Evolutionary conservation across 257 asterid species (phyloP).

Genomic region (Ophiorrhiza pumila): DNA sequence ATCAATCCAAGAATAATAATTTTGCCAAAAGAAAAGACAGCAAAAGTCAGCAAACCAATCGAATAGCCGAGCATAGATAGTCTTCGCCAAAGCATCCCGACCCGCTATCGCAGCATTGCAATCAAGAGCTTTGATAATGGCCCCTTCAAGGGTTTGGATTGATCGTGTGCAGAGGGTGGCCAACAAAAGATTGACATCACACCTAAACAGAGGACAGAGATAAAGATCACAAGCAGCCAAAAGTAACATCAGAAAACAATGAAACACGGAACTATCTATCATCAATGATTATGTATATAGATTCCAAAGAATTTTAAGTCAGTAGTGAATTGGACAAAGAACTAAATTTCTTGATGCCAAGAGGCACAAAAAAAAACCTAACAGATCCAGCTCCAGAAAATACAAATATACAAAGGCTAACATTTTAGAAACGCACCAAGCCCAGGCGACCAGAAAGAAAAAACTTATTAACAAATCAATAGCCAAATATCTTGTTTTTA

Average conservation of each 20-base stretch:
- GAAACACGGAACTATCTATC: not conserved
- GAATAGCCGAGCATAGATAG: slow-evolving; percentile 85
- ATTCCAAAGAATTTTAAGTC: not conserved
- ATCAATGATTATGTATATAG: not conserved
- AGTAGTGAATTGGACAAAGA: not conserved
- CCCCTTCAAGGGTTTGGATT: slow-evolving; percentile 90
- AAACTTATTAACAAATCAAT: too few relatives aligned
- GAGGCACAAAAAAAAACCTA: not conserved
- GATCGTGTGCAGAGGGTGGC: slow-evolving; percentile 88
- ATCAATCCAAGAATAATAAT: slow-evolving; percentile 18
- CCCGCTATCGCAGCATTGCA: slow-evolving; percentile 90
- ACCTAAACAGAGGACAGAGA: slow-evolving; percentile 45
- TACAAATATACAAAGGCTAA: not conserved
- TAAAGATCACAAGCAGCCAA: slow-evolving; percentile 19
- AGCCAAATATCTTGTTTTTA: too few relatives aligned
- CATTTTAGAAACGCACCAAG: not conserved
- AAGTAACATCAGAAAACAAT: not conserved
- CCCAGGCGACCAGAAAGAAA: not conserved
- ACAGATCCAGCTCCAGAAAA: not conserved
- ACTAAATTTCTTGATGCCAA: not conserved
- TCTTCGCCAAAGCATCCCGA: slow-evolving; percentile 96
- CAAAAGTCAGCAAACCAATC: slow-evolving; percentile 66
- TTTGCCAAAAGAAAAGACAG: slow-evolving; percentile 16
- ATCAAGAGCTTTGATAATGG: slow-evolving; percentile 83
- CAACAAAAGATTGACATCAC: slow-evolving; percentile 72